These are phyloP conservation scores for Stromatinia cepivora DNA, from an alignment of 2,329 filamentous ascomycete species.

Conservation along the genomic window DNA sequence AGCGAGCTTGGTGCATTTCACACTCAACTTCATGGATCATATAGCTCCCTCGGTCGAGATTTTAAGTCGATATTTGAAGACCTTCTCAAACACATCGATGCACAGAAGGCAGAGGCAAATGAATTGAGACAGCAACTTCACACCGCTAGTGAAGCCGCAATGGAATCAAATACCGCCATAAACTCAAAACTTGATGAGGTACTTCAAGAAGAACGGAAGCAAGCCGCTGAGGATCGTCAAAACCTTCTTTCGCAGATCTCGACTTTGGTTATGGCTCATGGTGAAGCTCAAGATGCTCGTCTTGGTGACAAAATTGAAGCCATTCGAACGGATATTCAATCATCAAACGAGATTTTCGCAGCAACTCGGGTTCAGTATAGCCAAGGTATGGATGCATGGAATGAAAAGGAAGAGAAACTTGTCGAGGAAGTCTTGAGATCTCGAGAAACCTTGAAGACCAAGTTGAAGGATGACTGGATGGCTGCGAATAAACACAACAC, in stretches of 20 bases:
- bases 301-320: constrained; percentile 62
- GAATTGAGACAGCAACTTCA: constrained; percentile 70
- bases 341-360: constrained; percentile 65
- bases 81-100: constrained; percentile 69
- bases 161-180: constrained; percentile 67
- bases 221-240: constrained; percentile 71
- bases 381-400: constrained; percentile 73
- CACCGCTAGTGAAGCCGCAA: constrained; percentile 64
- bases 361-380: constrained; percentile 65
- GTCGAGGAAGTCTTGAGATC: constrained; percentile 71
- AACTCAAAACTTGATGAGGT: constrained; percentile 67
- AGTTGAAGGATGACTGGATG: constrained; percentile 83
- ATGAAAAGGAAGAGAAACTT: constrained; percentile 65
- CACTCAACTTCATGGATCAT: constrained; percentile 77
- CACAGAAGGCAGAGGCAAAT: constrained; percentile 76
- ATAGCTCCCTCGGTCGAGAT: constrained; percentile 78
- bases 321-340: constrained; percentile 64
- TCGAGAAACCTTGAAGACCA: constrained; percentile 74
- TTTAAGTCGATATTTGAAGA: constrained; percentile 85
- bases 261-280: constrained; percentile 71
- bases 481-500: constrained; percentile 74
- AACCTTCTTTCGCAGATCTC: constrained; percentile 75
- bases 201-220: constrained; percentile 73
- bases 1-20: constrained; percentile 85
- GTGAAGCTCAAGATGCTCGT: constrained; percentile 70